Evolutionary conservation across 164 flowering plant genomes (phyloP).

Genomic region (Cinnamomum chago): DNA sequence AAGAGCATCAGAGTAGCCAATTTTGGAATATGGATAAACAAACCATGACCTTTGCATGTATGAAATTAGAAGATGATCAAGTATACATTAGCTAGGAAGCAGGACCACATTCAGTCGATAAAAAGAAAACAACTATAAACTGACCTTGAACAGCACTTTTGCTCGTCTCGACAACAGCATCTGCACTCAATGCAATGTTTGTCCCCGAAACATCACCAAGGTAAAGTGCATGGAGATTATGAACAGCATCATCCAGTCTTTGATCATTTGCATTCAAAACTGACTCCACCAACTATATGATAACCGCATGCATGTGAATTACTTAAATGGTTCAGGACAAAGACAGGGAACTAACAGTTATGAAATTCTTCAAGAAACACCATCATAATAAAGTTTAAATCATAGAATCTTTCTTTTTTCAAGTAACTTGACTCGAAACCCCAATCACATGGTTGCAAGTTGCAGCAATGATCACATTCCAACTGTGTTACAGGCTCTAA

Average conservation of each 20-base stretch:
- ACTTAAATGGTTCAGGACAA: not conserved
- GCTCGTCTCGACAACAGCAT: conserved; percentile 12
- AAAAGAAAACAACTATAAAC: not conserved
- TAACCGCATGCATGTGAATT: not conserved
- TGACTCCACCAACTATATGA: conserved; percentile 20
- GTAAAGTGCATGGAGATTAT: conserved; percentile 17
- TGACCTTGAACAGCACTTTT: conserved; percentile 14
- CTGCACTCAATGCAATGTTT: not conserved
- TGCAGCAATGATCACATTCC: no score
- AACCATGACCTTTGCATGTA: not conserved
- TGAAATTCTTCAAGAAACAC: not conserved
- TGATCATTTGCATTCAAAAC: conserved; percentile 15
- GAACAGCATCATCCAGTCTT: conserved; percentile 21
- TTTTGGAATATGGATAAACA: not conserved
- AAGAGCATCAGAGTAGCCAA: not conserved
- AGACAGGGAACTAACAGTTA: not conserved
- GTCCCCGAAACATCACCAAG: conserved; percentile 10
- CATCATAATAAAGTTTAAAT: not conserved
- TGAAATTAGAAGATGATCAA: not conserved
- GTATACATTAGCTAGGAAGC: not conserved
- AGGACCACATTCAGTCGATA: not conserved
- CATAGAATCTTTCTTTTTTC: no score
- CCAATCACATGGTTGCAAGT: not conserved
- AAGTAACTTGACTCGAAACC: not conserved
- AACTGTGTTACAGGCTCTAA: no score